Evolutionary conservation across 768 basidiomycete species (phyloP).

Genomic region (Trametes punicea): DNA sequence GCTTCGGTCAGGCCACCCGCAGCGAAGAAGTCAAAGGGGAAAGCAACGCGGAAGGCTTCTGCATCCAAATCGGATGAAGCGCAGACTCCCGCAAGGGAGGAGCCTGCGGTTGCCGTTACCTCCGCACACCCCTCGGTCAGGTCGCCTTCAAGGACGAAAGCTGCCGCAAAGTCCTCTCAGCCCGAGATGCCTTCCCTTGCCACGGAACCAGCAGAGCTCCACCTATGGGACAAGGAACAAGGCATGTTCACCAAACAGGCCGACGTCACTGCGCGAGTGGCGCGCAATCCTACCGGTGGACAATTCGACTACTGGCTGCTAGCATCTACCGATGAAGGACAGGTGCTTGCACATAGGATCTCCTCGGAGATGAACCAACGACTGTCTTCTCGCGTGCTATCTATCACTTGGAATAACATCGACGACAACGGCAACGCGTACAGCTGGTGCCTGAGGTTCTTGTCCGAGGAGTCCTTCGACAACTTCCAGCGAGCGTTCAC

Average conservation of each 20-base stretch:
- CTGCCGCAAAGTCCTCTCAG: constrained; percentile 19
- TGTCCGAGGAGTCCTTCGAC: constrained; percentile 49
- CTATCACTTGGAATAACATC: constrained; percentile 88
- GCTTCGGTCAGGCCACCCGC: constrained; percentile 13
- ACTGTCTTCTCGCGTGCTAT: constrained; percentile 56
- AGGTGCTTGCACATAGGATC: constrained; percentile 60
- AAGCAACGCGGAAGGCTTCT: constrained; percentile 17
- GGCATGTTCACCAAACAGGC: constrained; percentile 53
- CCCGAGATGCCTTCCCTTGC: constrained; percentile 27
- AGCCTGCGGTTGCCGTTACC: constrained; percentile 17
- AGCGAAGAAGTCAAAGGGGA: constrained; percentile 25
- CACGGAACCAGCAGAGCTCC: constrained; percentile 52
- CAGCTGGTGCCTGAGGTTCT: constrained; percentile 85
- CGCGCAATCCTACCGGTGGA: constrained; percentile 38
- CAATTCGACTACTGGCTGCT: constrained; percentile 58
- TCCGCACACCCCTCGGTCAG: not conserved
- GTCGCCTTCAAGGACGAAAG: constrained; percentile 10
- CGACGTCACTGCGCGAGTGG: constrained; percentile 51
- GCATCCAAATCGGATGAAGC: constrained; percentile 12
- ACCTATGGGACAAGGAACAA: constrained; percentile 53
- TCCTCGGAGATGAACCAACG: constrained; percentile 68
- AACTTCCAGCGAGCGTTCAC: constrained; percentile 62
- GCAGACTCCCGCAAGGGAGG: constrained; percentile 18
- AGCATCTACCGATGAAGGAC: constrained; percentile 47
- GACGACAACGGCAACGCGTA: constrained; percentile 50